Conservation (phyloP, 257 asterid species). For the Capsicum rhomboideum region DNA sequence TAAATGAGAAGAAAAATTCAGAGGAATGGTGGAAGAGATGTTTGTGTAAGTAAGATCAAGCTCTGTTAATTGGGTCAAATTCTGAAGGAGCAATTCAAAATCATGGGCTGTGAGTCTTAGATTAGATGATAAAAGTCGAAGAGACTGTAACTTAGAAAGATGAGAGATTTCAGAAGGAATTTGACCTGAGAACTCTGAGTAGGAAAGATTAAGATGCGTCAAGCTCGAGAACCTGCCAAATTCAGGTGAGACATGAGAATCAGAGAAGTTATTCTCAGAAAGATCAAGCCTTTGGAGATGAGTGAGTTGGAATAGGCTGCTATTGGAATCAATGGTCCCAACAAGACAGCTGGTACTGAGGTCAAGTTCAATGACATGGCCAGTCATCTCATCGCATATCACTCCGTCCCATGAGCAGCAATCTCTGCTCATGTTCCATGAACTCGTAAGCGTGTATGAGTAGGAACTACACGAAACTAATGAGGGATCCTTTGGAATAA, state of each 20-base stretch:
- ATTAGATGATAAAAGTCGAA: background rate
- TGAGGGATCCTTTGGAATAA: no score
- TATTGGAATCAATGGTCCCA: conserved; percentile 4
- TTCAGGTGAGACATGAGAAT: background rate
- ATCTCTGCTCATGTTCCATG: conserved; percentile 10
- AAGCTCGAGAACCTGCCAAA: background rate
- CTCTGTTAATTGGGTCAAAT: background rate
- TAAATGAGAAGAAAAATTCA: conserved; percentile 7
- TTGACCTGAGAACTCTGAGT: conserved; percentile 11
- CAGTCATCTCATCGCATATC: background rate
- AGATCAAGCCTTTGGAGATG: conserved; percentile 7
- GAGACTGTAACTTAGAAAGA: conserved; percentile 1
- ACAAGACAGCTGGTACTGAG: conserved; percentile 8
- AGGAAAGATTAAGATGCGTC: background rate
- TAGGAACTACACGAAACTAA: no score
- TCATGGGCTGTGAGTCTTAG: background rate
- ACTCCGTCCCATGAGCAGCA: conserved; percentile 17
- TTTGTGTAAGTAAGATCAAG: background rate
- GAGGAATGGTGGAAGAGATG: background rate
- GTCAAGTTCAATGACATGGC: conserved; percentile 10
- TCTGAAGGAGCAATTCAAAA: conserved; percentile 5
- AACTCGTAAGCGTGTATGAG: background rate
- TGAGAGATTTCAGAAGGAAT: conserved; percentile 8
- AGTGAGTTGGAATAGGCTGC: conserved; percentile 9
- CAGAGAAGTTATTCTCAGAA: conserved; percentile 6